Evolutionary conservation across 2,329 filamentous ascomycete species (phyloP).

Genomic region (Hymenoscyphus albidus): DNA sequence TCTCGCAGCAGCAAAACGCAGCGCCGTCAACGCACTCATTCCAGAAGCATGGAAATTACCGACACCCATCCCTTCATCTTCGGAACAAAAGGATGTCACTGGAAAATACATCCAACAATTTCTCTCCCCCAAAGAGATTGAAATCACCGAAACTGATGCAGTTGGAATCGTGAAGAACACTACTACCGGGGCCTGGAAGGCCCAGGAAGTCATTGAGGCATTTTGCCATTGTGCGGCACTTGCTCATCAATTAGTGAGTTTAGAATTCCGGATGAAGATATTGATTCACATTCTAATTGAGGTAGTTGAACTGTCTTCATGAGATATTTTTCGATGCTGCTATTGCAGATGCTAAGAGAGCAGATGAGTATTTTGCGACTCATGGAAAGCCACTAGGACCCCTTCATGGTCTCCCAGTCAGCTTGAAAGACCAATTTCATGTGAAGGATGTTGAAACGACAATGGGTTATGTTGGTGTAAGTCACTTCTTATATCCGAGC

Average conservation of each 20-base stretch:
- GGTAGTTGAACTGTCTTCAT: constrained; percentile 37
- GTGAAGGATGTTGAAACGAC: constrained; percentile 14
- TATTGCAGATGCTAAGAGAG: constrained; percentile 13
- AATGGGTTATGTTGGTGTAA: constrained; percentile 13
- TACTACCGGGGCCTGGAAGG: neutral
- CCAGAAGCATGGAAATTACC: constrained; percentile 53
- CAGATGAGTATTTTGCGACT: constrained; percentile 14
- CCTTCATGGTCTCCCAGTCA: constrained; percentile 55
- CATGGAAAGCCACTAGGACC: constrained; percentile 46
- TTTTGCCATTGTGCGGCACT: constrained; percentile 2
- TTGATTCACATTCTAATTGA: constrained; percentile 47
- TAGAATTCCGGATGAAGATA: neutral
- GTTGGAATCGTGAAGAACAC: neutral
- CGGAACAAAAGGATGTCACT: constrained; percentile 54
- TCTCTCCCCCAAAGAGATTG: constrained; percentile 1
- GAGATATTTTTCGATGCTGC: constrained; percentile 20
- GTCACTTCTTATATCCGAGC: neutral
- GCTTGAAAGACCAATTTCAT: constrained; percentile 35
- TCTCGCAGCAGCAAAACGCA: constrained; percentile 49
- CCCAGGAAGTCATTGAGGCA: constrained; percentile 2
- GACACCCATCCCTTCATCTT: constrained; percentile 42
- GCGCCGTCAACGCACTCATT: constrained; percentile 50
- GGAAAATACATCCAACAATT: constrained; percentile 53
- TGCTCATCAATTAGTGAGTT: constrained; percentile 2
- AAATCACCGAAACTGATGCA: constrained; percentile 3